Base-by-base conservation (phyloP, 768 basidiomycete species). In the Boletus rubroflammeus region DNA sequence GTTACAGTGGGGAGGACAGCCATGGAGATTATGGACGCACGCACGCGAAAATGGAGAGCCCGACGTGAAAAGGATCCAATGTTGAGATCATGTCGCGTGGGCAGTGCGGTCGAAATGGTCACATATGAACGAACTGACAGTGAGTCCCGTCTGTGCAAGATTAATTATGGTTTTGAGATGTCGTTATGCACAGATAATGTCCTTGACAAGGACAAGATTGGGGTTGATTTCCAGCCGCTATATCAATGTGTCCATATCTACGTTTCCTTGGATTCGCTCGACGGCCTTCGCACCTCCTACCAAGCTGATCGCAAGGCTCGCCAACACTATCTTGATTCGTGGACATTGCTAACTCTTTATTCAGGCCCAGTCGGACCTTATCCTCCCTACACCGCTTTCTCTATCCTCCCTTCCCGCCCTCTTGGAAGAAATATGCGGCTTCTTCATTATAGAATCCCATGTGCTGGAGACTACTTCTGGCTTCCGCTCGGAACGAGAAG, bases 221-320 rank as follows among this genome's bases (percentile, higher is more conserved):
- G 80, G 45, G 90, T 99, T 44, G 93, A 98, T 71, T 98, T 99
- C 76, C 89, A 87, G 62, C 95, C 96, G 13, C 72, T 99, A 13
- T 96, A 93, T 62, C 92, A 98, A 72, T 96, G 93, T 69, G 94
- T 99, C 48, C 97, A 97, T 64, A 98, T 98, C 56, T 96, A 98
- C 71, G 84, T 88, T 53, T 84, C 93, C 6, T 77, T 99, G 21
- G 92, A 95, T 66, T 86, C 87, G n/a, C 78, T 95, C 35, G 87
- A 90, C 39, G 94, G 96, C 59, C 78, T 98, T 10, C 92, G 93
- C 52, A 82, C 80, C 50, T 95, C 87, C 31, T 99, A 98, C 64
- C 96, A 98, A 72, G 92, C 90, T n/a, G 97, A 99, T 71, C 83
- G 97, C 65, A 93, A 96, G 78, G 93, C 86, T 64, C 32, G 56